Evolutionary conservation across 441 rosid species (phyloP).

Genomic region (Flueggea neowawraea): DNA sequence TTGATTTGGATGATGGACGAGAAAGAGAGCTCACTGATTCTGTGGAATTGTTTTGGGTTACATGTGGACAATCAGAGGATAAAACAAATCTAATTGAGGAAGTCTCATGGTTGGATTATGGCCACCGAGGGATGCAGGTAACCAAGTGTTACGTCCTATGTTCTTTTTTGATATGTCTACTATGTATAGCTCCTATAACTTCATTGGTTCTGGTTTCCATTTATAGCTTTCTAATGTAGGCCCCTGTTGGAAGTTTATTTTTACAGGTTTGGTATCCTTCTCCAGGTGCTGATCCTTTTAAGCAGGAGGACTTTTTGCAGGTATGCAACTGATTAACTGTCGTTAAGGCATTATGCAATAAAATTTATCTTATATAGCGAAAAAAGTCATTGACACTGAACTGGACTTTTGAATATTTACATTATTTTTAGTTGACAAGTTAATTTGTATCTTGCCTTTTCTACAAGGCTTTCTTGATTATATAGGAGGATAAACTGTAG

Average conservation of each 20-base stretch:
- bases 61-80: conserved; percentile 94
- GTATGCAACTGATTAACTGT: conserved; percentile 30
- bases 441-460: background rate
- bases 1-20: conserved; percentile 98
- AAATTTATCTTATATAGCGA: background rate
- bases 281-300: conserved; percentile 79
- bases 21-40: conserved; percentile 98
- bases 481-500: background rate
- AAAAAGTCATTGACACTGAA: background rate
- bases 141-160: conserved; percentile 24
- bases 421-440: background rate
- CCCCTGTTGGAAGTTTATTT: conserved; percentile 46
- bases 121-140: conserved; percentile 99
- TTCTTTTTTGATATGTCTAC: conserved; percentile 2
- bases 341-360: no score
- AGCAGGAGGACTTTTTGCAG: conserved; percentile 99
- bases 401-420: background rate
- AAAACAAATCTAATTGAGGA: conserved; percentile 90
- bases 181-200: conserved; percentile 2
- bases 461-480: background rate
- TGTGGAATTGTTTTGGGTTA: conserved; percentile 98
- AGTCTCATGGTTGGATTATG: conserved; percentile 98
- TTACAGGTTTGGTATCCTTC: conserved; percentile 99
- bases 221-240: conserved; percentile 40
- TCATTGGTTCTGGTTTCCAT: conserved; percentile 9